Evolutionary conservation across 2,329 filamentous ascomycete species (phyloP).

Genomic region (Pyrenophora seminiperda): DNA sequence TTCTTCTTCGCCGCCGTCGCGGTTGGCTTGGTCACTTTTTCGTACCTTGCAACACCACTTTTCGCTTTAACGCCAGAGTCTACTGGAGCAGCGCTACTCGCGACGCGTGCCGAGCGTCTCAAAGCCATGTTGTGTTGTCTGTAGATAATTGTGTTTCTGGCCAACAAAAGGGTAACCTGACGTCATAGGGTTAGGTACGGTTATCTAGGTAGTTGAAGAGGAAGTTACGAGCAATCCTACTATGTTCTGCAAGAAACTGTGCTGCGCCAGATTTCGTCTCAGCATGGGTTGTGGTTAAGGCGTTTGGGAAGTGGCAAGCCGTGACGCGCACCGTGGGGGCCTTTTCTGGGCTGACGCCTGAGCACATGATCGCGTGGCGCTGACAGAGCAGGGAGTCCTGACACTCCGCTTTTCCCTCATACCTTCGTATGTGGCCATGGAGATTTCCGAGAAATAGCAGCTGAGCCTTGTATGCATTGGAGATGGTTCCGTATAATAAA

Average conservation of each 20-base stretch:
- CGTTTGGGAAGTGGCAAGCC: slow-evolving; percentile 7
- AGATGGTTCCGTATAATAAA: slow-evolving; percentile 21
- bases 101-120: slow-evolving; percentile 58
- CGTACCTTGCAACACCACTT: slow-evolving; percentile 16
- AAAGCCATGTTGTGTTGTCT: slow-evolving; percentile 53
- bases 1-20: slow-evolving; percentile 35
- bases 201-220: slow-evolving; percentile 54
- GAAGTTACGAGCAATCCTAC: slow-evolving; percentile 7
- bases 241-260: not conserved
- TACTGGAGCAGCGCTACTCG: slow-evolving; percentile 32
- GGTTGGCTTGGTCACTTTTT: slow-evolving; percentile 16
- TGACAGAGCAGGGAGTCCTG: slow-evolving; percentile 27
- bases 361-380: slow-evolving; percentile 33
- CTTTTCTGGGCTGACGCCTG: slow-evolving; percentile 28
- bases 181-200: slow-evolving; percentile 29
- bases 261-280: no score
- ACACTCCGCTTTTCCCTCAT: slow-evolving; percentile 6
- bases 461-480: slow-evolving; percentile 3
- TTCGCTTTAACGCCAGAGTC: slow-evolving; percentile 21
- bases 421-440: no score
- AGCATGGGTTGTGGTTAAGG: no score
- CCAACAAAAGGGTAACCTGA: slow-evolving; percentile 20
- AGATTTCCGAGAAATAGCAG: no score
- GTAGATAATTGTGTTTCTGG: not conserved
- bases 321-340: slow-evolving; percentile 24